Evolutionary conservation across 2,329 filamentous ascomycete genomes (phyloP).

Genomic region (Aciculosporium take): DNA sequence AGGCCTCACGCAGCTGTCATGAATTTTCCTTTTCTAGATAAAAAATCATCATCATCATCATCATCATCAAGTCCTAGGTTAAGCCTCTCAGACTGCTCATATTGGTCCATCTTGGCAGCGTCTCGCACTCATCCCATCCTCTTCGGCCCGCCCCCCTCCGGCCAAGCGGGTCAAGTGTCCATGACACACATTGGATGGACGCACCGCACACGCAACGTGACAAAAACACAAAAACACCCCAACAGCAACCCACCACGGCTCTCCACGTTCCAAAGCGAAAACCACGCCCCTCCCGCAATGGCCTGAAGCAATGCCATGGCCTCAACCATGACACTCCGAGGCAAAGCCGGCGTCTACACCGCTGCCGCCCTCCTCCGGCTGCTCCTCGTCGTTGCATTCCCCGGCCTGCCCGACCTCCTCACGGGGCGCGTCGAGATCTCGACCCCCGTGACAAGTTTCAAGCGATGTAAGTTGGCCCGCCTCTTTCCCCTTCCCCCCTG

Average conservation of each 20-base stretch:
- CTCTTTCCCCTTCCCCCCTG: not conserved
- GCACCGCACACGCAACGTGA: too few species aligned
- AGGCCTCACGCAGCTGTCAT: too few species aligned
- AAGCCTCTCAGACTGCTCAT: too few species aligned
- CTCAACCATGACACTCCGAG: slow-evolving; percentile 25
- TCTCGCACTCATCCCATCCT: too few species aligned
- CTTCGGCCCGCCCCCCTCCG: too few species aligned
- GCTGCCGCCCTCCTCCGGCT: slow-evolving; percentile 68
- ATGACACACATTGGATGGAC: too few species aligned
- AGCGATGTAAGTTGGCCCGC: slow-evolving; percentile 54
- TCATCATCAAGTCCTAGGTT: too few species aligned
- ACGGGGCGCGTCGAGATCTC: slow-evolving; percentile 91
- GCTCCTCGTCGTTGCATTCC: slow-evolving; percentile 66
- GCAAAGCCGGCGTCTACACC: slow-evolving; percentile 47
- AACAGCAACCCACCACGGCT: not conserved
- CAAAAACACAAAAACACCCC: too few species aligned
- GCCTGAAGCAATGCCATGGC: slow-evolving; percentile 7
- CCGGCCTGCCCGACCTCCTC: slow-evolving; percentile 68
- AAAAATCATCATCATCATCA: too few species aligned
- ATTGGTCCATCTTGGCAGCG: too few species aligned
- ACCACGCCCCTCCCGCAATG: slow-evolving; percentile 1
- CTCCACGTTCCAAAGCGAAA: not conserved
- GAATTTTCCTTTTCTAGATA: too few species aligned
- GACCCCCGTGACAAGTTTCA: slow-evolving; percentile 95
- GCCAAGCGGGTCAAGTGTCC: too few species aligned